Percentiles rank a stretch among this genome's conserved stretches.
Conservation (phyloP, 345 rosid species). For the Acer negundo region DNA sequence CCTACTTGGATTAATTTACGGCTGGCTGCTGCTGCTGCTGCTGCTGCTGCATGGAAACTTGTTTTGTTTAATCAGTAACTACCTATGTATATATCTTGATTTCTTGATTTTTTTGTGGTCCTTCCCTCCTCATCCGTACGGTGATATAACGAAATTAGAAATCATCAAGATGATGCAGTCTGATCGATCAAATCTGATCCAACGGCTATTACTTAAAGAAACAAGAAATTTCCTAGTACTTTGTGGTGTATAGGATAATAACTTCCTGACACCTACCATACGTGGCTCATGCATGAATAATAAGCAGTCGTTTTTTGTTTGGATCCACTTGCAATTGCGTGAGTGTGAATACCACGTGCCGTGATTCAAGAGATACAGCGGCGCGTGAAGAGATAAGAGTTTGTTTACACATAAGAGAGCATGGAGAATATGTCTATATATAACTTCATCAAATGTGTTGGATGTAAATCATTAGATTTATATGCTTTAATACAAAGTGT, state of each 20-base stretch:
- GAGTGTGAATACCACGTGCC: slow-evolving; percentile 15
- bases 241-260: background rate
- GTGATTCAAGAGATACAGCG: background rate
- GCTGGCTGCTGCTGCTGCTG: background rate
- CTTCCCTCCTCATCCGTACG: background rate
- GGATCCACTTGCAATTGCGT: background rate
- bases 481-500: too few relatives aligned
- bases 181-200: background rate
- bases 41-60: slow-evolving; percentile 20
- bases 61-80: background rate
- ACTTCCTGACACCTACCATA: background rate
- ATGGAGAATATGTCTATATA: slow-evolving; percentile 23
- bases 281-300: slow-evolving; percentile 16
- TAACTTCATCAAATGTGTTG: too few relatives aligned
- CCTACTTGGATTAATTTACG: slow-evolving; percentile 6
- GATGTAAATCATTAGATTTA: too few relatives aligned
- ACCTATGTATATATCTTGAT: background rate
- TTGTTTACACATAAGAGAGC: background rate
- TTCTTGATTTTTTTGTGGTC: background rate
- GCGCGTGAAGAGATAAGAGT: slow-evolving; percentile 25
- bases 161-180: background rate
- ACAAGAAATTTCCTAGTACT: background rate
- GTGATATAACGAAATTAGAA: background rate
- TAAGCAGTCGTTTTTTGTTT: background rate
- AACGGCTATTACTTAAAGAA: background rate